Evolutionary conservation across 257 asterid genomes (phyloP), one percentile per base, ranked within the genome.

Genomic region (Buddleja alternifolia): DNA sequence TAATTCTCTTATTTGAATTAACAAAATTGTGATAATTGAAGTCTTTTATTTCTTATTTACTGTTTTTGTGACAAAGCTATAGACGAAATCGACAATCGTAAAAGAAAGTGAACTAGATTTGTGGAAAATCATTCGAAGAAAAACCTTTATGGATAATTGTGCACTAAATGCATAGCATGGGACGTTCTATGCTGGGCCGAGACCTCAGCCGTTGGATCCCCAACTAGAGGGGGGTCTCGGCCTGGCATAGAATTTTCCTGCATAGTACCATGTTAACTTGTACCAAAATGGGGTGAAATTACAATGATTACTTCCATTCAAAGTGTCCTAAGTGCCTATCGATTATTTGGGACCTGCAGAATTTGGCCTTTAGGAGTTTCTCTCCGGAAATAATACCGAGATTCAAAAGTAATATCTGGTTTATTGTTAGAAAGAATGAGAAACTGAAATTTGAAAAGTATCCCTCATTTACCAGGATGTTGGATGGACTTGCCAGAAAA

Each of bases 101-200:
- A n/a, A n/a, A n/a, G n/a, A n/a, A n/a, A n/a, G n/a, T 15, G 73
- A 42, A 36, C 10, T 63, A n/a, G 64, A 1, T 53, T 45, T 60
- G 4, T 6, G 48, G 12, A 29, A 52, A 21, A 53, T 60, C 52
- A 20, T 50, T 4, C 15, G 4, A 7, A 4, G 47, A 9, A 0
- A 41, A 34, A 53, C 62, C 24, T 2, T 25, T 8, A 23, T 45
- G 19, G 67, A 53, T 72, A 16, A 14, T 57, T 29, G 58, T 45
- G 8, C 34, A 17, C 20, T 55, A 10, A 10, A 10, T 41, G n/a
- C 21, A 6, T n/a, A n/a, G n/a, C n/a, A n/a, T n/a, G n/a, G n/a
- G n/a, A n/a, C n/a, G n/a, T n/a, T n/a, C n/a, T n/a, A n/a, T n/a
- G n/a, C n/a, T n/a, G n/a, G n/a, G n/a, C n/a, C n/a, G n/a, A n/a